Evolutionary conservation across 2,329 filamentous ascomycete genomes (phyloP), one percentile per base, ranked within the genome.

Genomic region (Aspergillus melleus): DNA sequence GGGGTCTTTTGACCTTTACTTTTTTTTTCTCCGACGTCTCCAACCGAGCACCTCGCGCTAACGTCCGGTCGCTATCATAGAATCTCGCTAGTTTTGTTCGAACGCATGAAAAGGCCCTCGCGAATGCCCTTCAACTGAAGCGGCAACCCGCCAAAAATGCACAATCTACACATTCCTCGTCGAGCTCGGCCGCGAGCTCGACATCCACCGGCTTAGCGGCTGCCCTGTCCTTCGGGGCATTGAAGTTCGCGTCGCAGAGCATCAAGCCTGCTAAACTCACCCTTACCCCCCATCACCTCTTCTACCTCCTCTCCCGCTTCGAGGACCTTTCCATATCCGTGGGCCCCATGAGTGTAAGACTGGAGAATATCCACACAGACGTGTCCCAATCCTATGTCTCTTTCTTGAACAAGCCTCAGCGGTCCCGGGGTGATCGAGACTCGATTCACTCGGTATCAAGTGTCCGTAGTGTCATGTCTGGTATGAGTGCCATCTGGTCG

Each of bases 381-480:
- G 88, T 88, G 3, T 89, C 91, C 6, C 90, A 92, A 22, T 88
- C 90, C 68, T 98, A 98, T 81, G 92, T 98, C 53, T 98, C 95
- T 4, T 99, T 99, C 74, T 84, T 97, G 63, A 89, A 90, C 72
- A 90, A 92, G 70, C 88, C 90, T 24, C 90, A 94, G 70, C 87
- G 90, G 61, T 89, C 90, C 62, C 90, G 91, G 74, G 90, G 90
- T 52, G 94, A 98, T 77, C 88, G 89, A 57, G 91, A 92, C 68
- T 98, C 95, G 1, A 91, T 98, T 66, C 92, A 93, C 71, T 98
- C 95, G 6, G 92, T 97, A 47, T 96, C 94, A 24, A 98, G 95
- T 79, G 91, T 99, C 66, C 89, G 94, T 74, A 98, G 94, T 76
- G 93, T 96, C 71, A 94, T 98, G 90, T 96, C 95, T 29, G 91